Evolutionary conservation across 305 asterid genomes (phyloP).

Genomic region (Fraxinus albicans): DNA sequence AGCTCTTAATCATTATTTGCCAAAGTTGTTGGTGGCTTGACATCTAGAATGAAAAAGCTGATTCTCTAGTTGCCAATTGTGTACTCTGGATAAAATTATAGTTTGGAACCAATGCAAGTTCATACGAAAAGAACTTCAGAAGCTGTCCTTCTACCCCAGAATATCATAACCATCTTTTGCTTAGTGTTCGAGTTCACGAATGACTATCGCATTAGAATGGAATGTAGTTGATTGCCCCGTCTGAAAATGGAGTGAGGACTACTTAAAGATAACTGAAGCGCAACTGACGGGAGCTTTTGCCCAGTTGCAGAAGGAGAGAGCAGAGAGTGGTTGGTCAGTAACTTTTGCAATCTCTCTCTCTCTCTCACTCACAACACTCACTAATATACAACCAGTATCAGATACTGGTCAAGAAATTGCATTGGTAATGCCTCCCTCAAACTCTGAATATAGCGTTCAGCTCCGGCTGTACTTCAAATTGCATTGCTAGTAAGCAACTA

Average conservation of each 20-base stretch:
- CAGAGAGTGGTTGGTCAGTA: slow-evolving; percentile 21
- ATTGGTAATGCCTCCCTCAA: background rate
- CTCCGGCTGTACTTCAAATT: background rate
- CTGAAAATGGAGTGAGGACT: slow-evolving; percentile 30
- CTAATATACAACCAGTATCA: background rate
- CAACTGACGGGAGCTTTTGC: slow-evolving; percentile 28
- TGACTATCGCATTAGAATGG: no score
- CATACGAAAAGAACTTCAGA: no score
- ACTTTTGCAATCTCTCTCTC: background rate
- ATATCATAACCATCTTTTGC: no score
- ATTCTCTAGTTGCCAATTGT: no score
- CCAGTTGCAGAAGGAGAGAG: slow-evolving; percentile 14
- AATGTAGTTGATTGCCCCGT: slow-evolving; percentile 30
- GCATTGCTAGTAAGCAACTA: background rate
- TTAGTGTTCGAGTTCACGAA: no score
- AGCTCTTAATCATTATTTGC: no score
- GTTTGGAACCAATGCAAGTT: background rate
- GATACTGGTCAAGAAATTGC: background rate
- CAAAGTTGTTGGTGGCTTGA: no score
- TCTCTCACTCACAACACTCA: background rate
- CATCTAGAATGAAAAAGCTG: no score
- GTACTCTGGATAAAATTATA: no score
- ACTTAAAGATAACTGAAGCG: background rate
- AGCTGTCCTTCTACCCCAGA: background rate
- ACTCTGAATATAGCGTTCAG: background rate